Evolutionary conservation across 495 filamentous ascomycete species (phyloP).

Genomic region (Penicillium egyptiacum): DNA sequence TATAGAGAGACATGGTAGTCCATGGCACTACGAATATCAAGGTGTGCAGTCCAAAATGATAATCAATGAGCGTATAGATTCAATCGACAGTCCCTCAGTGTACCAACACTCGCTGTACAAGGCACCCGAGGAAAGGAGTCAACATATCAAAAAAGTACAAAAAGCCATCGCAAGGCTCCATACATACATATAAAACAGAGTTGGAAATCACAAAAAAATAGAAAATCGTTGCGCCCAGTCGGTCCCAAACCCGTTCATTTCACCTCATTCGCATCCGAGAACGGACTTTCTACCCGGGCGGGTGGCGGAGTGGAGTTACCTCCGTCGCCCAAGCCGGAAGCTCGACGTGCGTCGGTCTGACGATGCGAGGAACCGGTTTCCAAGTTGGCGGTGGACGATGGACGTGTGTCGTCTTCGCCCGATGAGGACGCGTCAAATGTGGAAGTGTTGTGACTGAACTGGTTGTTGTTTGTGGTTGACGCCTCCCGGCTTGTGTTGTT

Average conservation of each 20-base stretch:
- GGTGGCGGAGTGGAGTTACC: conserved; percentile 32
- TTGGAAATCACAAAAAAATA: conserved; percentile 12
- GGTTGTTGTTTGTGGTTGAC: conserved; percentile 17
- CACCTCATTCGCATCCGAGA: conserved; percentile 52
- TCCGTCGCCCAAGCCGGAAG: conserved; percentile 22
- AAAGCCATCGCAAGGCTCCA: conserved; percentile 19
- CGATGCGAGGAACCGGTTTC: conserved; percentile 63
- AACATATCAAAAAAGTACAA: conserved; percentile 18
- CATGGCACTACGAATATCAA: not conserved
- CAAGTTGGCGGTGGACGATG: conserved; percentile 24
- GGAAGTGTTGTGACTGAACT: conserved; percentile 28
- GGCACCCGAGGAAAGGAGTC: conserved; percentile 14
- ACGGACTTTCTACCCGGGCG: conserved; percentile 42
- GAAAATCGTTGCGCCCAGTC: conserved; percentile 10
- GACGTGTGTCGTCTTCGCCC: conserved; percentile 31
- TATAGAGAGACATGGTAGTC: not conserved
- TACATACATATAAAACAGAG: conserved; percentile 28
- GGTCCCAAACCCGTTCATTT: conserved; percentile 48
- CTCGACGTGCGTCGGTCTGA: conserved; percentile 29
- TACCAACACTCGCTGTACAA: conserved; percentile 31
- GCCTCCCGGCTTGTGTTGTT: conserved; percentile 5
- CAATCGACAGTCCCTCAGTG: conserved; percentile 19
- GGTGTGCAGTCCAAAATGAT: not conserved
- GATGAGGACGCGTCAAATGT: conserved; percentile 43
- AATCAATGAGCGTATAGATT: conserved; percentile 15